Conservation (phyloP, 345 rosid genomes). For the Linum trigynum region DNA sequence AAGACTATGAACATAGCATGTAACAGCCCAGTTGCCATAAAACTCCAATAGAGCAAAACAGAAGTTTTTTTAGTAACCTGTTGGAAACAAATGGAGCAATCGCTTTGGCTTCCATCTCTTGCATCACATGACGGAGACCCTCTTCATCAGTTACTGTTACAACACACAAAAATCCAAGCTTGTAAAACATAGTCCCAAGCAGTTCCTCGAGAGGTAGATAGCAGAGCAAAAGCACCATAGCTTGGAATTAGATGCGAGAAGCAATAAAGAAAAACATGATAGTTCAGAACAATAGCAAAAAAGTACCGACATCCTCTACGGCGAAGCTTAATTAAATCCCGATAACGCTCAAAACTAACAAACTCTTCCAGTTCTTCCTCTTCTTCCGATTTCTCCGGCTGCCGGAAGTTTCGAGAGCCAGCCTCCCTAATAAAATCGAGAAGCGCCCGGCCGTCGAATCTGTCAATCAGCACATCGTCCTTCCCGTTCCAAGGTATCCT, state of each 20-base stretch:
- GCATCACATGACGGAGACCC: conserved; percentile 70
- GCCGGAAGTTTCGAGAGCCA: conserved; percentile 34
- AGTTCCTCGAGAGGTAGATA: conserved; percentile 10
- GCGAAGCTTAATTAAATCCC: conserved; percentile 99
- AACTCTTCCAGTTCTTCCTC: conserved; percentile 98
- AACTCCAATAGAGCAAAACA: background rate
- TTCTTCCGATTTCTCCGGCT: conserved; percentile 64
- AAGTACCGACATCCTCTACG: conserved; percentile 99
- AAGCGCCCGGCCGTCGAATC: conserved; percentile 90
- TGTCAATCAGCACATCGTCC: conserved; percentile 70
- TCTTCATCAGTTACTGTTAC: conserved; percentile 79
- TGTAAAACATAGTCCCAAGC: conserved; percentile 9
- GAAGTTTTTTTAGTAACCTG: conserved; percentile 31
- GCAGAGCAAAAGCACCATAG: background rate
- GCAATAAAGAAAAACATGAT: conserved; percentile 10
- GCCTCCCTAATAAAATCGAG: conserved; percentile 90
- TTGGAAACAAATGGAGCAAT: conserved; percentile 43
- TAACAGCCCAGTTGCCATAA: background rate
- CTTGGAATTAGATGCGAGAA: conserved; percentile 13
- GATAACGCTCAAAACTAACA: conserved; percentile 99
- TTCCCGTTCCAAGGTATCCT: conserved; percentile 97
- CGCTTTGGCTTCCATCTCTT: conserved; percentile 74
- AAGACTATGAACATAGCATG: background rate
- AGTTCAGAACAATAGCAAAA: conserved; percentile 21
- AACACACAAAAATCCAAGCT: conserved; percentile 19